A percentile compares a stretch with the other conserved stretches of the same genome.
phyloP scores from a whole-genome alignment of 805 yeast genomes.

The Teunomyces cretensis region DNA sequence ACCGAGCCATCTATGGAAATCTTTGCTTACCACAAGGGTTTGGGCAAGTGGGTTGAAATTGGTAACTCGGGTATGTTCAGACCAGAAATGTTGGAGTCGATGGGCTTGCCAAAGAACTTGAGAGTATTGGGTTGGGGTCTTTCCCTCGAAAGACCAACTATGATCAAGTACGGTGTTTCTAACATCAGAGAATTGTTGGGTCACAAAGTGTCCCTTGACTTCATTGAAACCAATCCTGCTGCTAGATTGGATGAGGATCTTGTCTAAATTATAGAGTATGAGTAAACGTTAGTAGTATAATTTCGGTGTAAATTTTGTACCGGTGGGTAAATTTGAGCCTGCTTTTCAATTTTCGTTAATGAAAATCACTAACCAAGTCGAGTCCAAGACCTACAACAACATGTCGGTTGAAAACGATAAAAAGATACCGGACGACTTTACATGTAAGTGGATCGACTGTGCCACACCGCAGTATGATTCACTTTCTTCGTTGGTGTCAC shows the following conservation, averaged over 20 bases:
- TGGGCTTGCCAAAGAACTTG: conserved; percentile 95
- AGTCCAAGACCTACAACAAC: background rate
- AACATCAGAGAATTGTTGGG: conserved; percentile 96
- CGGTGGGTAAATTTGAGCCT: background rate
- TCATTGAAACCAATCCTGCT: conserved; percentile 94
- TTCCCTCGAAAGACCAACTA: conserved; percentile 96
- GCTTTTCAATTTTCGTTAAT: background rate
- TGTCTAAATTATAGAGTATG: conserved; percentile 15
- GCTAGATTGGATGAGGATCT: conserved; percentile 80
- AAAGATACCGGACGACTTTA: conserved; percentile 5
- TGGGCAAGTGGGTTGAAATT: conserved; percentile 97
- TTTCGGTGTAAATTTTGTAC: background rate
- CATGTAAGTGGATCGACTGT: conserved; percentile 38
- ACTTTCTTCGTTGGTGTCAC: conserved; percentile 28
- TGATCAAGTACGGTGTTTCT: conserved; percentile 95
- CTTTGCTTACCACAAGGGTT: conserved; percentile 92
- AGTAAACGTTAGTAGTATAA: conserved; percentile 2
- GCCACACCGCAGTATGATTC: conserved; percentile 12
- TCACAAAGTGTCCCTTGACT: conserved; percentile 92
- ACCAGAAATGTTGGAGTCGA: conserved; percentile 97
- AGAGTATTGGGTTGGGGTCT: conserved; percentile 98
- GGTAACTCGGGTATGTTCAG: conserved; percentile 99
- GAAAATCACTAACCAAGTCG: background rate
- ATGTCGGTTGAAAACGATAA: conserved; percentile 1
- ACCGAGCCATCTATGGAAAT: conserved; percentile 99